These are phyloP conservation scores for Zygosaccharomyces sapae DNA, from an alignment of 1,139 yeast genomes.

Conservation along the genomic window DNA sequence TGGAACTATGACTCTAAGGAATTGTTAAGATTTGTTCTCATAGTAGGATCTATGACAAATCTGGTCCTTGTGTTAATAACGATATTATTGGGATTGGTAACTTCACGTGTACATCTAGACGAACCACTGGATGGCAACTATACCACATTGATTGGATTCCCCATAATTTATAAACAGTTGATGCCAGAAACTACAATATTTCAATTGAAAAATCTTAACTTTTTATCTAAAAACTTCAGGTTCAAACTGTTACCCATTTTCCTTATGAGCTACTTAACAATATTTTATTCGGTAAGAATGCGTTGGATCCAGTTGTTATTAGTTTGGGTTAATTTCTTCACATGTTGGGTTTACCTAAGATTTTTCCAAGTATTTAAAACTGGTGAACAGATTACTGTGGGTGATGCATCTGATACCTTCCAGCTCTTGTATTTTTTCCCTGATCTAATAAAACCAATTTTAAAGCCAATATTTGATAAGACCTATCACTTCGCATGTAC, in stretches of 20 bases:
- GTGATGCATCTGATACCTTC: constrained; percentile 91
- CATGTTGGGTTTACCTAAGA: constrained; percentile 71
- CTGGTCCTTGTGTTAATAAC: constrained; percentile 42
- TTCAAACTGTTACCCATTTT: constrained; percentile 72
- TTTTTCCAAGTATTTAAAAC: constrained; percentile 50
- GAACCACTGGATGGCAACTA: constrained; percentile 65
- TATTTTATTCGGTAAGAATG: constrained; percentile 30
- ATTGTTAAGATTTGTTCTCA: constrained; percentile 52
- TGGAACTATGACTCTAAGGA: constrained; percentile 53
- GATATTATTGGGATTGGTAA: constrained; percentile 39
- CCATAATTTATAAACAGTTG: constrained; percentile 83
- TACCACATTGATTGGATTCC: constrained; percentile 65
- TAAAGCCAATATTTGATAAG: constrained; percentile 52
- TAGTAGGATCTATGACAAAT: constrained; percentile 61
- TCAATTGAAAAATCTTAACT: constrained; percentile 46
- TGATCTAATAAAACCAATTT: constrained; percentile 47
- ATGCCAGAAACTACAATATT: constrained; percentile 79
- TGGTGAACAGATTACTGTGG: constrained; percentile 36
- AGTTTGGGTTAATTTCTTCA: constrained; percentile 62
- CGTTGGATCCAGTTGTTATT: constrained; percentile 61
- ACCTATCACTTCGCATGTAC: constrained; percentile 51
- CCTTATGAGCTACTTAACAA: constrained; percentile 43
- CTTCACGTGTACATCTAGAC: constrained; percentile 27
- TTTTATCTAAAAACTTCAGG: constrained; percentile 60
- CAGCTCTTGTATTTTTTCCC: constrained; percentile 82